These are phyloP conservation scores for Penicillium sp. DNA, from an alignment of 2,329 filamentous ascomycete species.

Conservation along the genomic window DNA sequence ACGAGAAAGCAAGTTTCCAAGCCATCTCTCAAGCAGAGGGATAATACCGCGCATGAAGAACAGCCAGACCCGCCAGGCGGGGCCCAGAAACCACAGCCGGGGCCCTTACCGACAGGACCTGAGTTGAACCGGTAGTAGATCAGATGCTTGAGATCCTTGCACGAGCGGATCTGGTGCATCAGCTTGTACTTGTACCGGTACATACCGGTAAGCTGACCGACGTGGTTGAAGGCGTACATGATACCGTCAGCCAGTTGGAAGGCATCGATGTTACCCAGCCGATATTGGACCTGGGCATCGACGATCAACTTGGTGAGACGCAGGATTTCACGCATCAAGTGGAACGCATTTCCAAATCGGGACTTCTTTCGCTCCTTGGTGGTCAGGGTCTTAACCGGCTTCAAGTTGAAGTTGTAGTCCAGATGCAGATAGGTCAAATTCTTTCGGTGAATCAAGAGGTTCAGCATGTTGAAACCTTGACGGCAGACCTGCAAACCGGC, in stretches of 20 bases:
- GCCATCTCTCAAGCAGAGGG: constrained; percentile 90
- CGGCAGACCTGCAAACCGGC: constrained; percentile 96
- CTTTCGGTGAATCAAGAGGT: constrained; percentile 94
- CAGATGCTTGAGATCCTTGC: constrained; percentile 97
- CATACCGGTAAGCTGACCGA: constrained; percentile 97
- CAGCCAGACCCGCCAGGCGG: constrained; percentile 98
- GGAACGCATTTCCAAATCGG: constrained; percentile 97
- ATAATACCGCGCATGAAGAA: constrained; percentile 99
- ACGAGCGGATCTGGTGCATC: constrained; percentile 98
- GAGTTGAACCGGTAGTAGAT: constrained; percentile 99
- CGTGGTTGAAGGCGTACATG: constrained; percentile 98
- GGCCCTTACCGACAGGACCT: constrained; percentile 91
- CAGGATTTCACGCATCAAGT: constrained; percentile 96
- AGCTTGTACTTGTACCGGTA: constrained; percentile 99
- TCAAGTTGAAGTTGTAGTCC: constrained; percentile 99
- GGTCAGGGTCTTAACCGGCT: constrained; percentile 96
- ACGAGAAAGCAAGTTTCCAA: constrained; percentile 90
- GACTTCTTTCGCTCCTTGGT: constrained; percentile 99
- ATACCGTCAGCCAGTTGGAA: constrained; percentile 98
- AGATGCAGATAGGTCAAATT: constrained; percentile 97
- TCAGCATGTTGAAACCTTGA: constrained; percentile 99
- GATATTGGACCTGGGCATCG: constrained; percentile 96
- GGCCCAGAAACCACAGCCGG: constrained; percentile 98
- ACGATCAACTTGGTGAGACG: constrained; percentile 96
- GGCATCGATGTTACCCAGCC: constrained; percentile 94